A percentile compares a stretch with the other conserved stretches of the same genome.
phyloP scores from a whole-genome alignment of 2,329 filamentous ascomycete species.

The Venturiaceae sp. region DNA sequence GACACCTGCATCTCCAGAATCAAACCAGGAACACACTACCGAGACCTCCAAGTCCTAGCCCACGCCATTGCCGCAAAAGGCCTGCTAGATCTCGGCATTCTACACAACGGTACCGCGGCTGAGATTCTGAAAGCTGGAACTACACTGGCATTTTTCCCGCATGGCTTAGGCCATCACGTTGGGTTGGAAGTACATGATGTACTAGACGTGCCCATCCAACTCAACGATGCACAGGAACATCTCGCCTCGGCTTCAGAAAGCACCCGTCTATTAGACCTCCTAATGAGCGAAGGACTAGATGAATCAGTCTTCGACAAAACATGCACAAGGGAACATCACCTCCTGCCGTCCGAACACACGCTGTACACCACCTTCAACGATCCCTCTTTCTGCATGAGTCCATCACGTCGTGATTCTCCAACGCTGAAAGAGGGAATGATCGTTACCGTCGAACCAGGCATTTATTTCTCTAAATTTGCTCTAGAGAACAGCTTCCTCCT shows the following conservation, averaged over 20 bases:
- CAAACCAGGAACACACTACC: conserved; percentile 59
- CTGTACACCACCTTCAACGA: conserved; percentile 3
- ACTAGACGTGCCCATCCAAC: conserved; percentile 6
- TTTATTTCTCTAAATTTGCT: conserved; percentile 86
- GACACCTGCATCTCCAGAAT: conserved; percentile 59
- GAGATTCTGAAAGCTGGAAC: conserved; percentile 71
- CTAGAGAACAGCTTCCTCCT: conserved; percentile 65
- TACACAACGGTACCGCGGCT: conserved; percentile 52
- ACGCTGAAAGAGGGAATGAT: conserved; percentile 42
- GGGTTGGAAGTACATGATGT: conserved; percentile 86
- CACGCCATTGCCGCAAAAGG: conserved; percentile 63
- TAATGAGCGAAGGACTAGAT: neutral
- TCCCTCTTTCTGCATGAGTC: neutral
- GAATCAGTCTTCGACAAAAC: neutral
- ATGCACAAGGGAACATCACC: too few species aligned
- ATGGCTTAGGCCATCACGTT: conserved; percentile 83
- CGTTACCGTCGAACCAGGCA: conserved; percentile 46
- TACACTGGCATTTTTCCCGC: conserved; percentile 86
- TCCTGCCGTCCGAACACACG: too few species aligned
- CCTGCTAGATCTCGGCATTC: conserved; percentile 60
- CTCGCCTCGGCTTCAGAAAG: neutral
- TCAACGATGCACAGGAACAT: neutral
- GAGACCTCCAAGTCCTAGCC: conserved; percentile 63
- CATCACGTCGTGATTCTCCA: neutral
- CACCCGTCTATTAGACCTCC: neutral